Percentiles rank a stretch among this genome's conserved stretches.
phyloP scores from a whole-genome alignment of 176 grass and related monocot species.

The Lolium multiflorum region DNA sequence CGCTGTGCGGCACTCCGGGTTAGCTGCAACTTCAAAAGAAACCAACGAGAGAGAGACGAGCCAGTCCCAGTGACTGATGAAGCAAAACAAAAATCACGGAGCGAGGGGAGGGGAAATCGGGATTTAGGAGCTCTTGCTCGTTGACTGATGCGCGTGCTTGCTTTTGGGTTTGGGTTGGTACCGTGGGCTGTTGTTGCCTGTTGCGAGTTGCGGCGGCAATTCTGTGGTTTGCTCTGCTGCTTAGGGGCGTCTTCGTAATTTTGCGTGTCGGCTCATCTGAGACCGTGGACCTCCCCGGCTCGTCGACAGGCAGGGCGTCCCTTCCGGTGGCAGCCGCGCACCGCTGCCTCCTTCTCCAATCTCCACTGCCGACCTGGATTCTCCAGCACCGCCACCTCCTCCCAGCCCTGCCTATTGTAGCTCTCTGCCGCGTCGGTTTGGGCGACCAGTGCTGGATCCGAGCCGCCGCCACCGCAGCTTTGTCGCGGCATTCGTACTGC shows the following conservation, averaged over 20 bases:
- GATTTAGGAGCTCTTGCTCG: neutral
- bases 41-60: neutral
- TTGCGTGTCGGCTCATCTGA: neutral
- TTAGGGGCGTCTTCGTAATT: neutral
- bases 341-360: no score
- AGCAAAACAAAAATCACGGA: neutral
- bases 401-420: neutral
- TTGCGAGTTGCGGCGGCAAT: neutral
- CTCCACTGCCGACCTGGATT: no score
- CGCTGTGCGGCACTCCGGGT: neutral
- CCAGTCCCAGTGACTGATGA: no score
- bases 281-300: no score
- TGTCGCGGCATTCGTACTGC: no score
- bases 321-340: neutral
- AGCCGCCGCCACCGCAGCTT: neutral
- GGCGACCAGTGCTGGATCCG: neutral
- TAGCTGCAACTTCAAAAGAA: neutral
- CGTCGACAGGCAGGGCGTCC: no score
- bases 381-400: neutral
- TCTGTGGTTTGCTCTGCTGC: neutral
- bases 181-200: no score
- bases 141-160: neutral
- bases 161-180: no score
- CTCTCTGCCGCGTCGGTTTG: neutral
- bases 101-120: neutral